A percentile compares a stretch with the other conserved stretches of the same genome.
Evolutionary conservation across 805 yeast species (phyloP).

Genomic region (Schizosaccharomyces osmophilus): DNA sequence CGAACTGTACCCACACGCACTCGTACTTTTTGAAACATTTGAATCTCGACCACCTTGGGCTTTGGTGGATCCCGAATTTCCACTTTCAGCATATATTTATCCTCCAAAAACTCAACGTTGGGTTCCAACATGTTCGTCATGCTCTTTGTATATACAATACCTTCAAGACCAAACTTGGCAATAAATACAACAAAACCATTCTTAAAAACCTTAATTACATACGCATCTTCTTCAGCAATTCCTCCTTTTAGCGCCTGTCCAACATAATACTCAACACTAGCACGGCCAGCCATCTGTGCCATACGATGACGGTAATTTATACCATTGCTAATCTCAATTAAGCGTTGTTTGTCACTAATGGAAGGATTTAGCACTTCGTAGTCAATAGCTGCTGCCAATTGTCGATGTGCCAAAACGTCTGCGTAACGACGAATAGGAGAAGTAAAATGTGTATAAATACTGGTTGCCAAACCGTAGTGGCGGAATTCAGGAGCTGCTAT

Average conservation of each 20-base stretch:
- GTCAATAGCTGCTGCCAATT: constrained; percentile 91
- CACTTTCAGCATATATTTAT: constrained; percentile 27
- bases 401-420: constrained; percentile 93
- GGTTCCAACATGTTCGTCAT: background rate
- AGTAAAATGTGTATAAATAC: constrained; percentile 92
- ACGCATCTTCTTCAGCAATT: constrained; percentile 64
- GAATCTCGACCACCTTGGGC: constrained; percentile 26
- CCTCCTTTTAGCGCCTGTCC: constrained; percentile 88
- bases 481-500: constrained; percentile 75
- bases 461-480: constrained; percentile 94
- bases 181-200: constrained; percentile 89
- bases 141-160: constrained; percentile 26
- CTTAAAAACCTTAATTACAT: constrained; percentile 71
- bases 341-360: constrained; percentile 70
- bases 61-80: constrained; percentile 20
- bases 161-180: constrained; percentile 89
- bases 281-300: constrained; percentile 97
- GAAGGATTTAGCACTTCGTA: constrained; percentile 61
- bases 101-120: background rate
- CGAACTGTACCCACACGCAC: constrained; percentile 63
- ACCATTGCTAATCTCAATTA: constrained; percentile 71
- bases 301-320: constrained; percentile 87
- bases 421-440: constrained; percentile 96
- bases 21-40: constrained; percentile 47
- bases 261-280: constrained; percentile 88